A percentile compares a stretch with the other conserved stretches of the same genome.
Conservation (phyloP, 2,329 filamentous ascomycete species). For the Eurotiales sp. region DNA sequence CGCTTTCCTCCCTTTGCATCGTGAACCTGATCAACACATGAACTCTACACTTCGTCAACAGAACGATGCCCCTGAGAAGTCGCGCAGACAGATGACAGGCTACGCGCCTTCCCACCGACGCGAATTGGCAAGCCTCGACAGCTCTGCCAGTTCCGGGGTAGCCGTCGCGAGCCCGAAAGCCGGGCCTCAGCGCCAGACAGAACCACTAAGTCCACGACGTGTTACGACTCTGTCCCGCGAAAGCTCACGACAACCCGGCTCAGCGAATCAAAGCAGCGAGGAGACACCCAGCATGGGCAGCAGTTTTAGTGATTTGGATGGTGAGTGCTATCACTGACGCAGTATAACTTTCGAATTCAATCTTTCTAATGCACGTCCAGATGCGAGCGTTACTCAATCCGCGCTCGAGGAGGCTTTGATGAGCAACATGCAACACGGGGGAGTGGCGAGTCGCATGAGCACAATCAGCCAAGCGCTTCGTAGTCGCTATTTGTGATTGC, state of each 20-base stretch:
- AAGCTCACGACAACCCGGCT: constrained; percentile 42
- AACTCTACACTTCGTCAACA: constrained; percentile 41
- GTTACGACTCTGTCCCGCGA: constrained; percentile 47
- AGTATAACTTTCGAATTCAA: no score
- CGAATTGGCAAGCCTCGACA: constrained; percentile 24
- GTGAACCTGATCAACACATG: constrained; percentile 30
- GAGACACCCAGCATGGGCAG: constrained; percentile 61
- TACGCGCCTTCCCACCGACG: constrained; percentile 20
- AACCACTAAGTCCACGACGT: constrained; percentile 42
- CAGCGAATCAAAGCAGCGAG: constrained; percentile 47
- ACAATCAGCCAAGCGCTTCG: constrained; percentile 53
- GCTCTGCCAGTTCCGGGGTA: constrained; percentile 36
- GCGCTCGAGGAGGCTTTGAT: constrained; percentile 62
- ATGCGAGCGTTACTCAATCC: constrained; percentile 61
- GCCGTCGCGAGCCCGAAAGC: constrained; percentile 22
- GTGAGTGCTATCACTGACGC: constrained; percentile 31
- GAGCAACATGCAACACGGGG: constrained; percentile 58
- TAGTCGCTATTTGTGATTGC: constrained; percentile 46
- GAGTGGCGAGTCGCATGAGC: constrained; percentile 48
- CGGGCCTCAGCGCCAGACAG: constrained; percentile 20
- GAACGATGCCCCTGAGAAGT: constrained; percentile 23
- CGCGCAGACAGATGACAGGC: constrained; percentile 27
- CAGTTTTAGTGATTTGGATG: constrained; percentile 63
- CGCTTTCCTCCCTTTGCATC: constrained; percentile 42
- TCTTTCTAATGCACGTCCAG: constrained; percentile 28